phyloP scores from a whole-genome alignment of 768 basidiomycete species.

The Rhizopogon sp. region DNA sequence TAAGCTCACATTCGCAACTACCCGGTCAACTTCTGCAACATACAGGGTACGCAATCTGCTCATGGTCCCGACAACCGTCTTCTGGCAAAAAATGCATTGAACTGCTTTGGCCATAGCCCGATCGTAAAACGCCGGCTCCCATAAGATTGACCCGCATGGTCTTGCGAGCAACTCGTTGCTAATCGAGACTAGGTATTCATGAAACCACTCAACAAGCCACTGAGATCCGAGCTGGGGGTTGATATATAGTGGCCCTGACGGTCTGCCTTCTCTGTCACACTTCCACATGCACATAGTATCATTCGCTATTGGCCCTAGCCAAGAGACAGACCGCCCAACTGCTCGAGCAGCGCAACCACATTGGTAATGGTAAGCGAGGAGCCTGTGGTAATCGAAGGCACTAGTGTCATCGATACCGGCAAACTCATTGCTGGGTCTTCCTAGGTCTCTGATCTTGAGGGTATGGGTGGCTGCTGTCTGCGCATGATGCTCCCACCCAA shows the following conservation, averaged over 20 bases:
- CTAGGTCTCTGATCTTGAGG: constrained; percentile 12
- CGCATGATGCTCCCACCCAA: constrained; percentile 14
- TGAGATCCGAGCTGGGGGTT: no score
- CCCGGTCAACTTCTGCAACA: neutral
- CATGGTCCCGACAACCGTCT: neutral
- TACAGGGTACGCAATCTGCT: neutral
- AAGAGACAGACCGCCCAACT: constrained; percentile 4
- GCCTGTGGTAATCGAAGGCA: constrained; percentile 34
- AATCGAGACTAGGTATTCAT: neutral
- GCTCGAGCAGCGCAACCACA: constrained; percentile 25
- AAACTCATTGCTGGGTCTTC: constrained; percentile 11
- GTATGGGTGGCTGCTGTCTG: constrained; percentile 17
- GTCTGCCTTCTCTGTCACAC: neutral
- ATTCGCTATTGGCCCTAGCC: neutral
- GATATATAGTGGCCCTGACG: no score
- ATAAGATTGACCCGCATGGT: neutral
- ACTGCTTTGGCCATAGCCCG: neutral
- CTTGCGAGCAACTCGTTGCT: neutral
- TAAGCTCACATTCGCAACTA: neutral
- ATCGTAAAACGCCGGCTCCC: neutral
- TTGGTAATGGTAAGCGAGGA: constrained; percentile 35
- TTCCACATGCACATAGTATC: neutral
- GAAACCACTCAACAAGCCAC: neutral
- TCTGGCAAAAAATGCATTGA: no score
- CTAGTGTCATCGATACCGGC: constrained; percentile 37